Conservation (phyloP, 208 protist genomes). For the Wallacemonas sp. region DNA sequence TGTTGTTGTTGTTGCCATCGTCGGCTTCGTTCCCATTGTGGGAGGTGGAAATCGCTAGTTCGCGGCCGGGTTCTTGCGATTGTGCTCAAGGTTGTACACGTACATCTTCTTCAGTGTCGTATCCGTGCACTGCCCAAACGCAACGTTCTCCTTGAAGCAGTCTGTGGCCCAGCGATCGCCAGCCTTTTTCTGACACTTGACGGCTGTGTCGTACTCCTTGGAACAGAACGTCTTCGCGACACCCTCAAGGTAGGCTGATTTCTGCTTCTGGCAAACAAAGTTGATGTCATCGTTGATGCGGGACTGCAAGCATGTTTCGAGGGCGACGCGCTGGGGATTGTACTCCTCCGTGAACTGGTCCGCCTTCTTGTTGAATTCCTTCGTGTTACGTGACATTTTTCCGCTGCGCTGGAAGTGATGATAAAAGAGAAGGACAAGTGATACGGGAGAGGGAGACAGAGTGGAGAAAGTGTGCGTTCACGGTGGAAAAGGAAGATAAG, state of each 20-base stretch:
- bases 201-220: conserved; percentile 69
- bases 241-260: conserved; percentile 72
- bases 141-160: conserved; percentile 86
- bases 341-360: conserved; percentile 67
- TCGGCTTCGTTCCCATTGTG: not conserved
- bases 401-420: too few relatives aligned
- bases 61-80: conserved; percentile 73
- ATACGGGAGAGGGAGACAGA: too few relatives aligned
- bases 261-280: conserved; percentile 82
- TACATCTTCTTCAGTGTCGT: conserved; percentile 81
- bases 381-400: conserved; percentile 85
- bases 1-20: not conserved
- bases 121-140: conserved; percentile 84
- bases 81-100: conserved; percentile 82
- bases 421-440: too few relatives aligned
- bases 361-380: conserved; percentile 76
- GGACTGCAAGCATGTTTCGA: conserved; percentile 73
- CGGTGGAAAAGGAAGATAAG: not conserved
- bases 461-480: not conserved
- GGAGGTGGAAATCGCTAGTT: conserved; percentile 30
- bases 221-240: conserved; percentile 76
- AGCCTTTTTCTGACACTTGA: conserved; percentile 70
- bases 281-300: conserved; percentile 89
- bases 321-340: conserved; percentile 46
- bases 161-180: conserved; percentile 76